Base-by-base conservation (phyloP, 2,329 filamentous ascomycete species). In the Paraphoma sp. region DNA sequence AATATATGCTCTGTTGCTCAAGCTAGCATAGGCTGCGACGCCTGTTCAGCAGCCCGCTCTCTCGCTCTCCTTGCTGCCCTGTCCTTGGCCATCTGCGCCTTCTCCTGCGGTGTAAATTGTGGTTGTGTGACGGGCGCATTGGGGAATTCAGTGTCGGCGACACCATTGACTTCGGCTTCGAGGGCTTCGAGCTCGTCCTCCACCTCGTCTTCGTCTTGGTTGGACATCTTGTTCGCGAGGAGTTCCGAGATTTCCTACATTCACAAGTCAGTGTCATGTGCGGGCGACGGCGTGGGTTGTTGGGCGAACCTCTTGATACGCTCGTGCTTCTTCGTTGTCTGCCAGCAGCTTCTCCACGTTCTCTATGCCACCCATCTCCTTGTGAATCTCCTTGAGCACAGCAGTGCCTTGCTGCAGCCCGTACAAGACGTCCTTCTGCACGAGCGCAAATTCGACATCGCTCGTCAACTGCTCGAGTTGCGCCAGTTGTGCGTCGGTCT, bases 121-220 rank as follows among this genome's bases (percentile, higher is more conserved):
- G 71, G 70, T 18, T 69, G 62, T 17, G 67, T 60, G 11, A 54
- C 55, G 5, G 81, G 80, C 33, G 77, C 74, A 54, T 78, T 70
- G n/a, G 80, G 79, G 36, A 82, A 62, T 48, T 66, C 49, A 16
- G 47, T 64, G 17, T 66, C 49, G 17, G 47, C 64, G 18, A 71
- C 67, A 33, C 76, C 78, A 41, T 74, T 76, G 51, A 87, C 75
- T 70, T 93, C 87, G 41, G 82, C 82, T 76, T 93, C 90, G 63
- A 99, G 83, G 1, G 88, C 89, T 53, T 91, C 92, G 50, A 99
- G 82, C 79, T 99, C 95, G 71, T 97, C 93, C 75, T 99, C 95
- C 33, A 99, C 95, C 71, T 97, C 95, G 72, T 98, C 94, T 77
- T 99, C 95, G 77, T 99, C 95, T 70, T 96, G 90, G 71, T 93